These are phyloP conservation scores for Morella rubra DNA, from an alignment of 306 rosid species.

Conservation along the genomic window DNA sequence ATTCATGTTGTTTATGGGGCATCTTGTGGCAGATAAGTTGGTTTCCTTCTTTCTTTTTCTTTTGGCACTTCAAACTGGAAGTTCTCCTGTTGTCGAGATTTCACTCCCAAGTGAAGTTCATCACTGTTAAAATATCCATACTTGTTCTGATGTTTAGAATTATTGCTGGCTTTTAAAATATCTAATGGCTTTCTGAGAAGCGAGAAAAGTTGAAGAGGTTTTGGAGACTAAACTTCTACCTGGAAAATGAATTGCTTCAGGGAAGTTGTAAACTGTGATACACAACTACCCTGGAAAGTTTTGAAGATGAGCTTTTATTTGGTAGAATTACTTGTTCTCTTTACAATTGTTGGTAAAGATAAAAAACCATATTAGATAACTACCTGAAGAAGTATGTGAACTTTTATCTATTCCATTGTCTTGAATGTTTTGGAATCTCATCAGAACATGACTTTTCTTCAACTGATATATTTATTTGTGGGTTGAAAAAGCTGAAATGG, in stretches of 20 bases:
- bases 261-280: not conserved
- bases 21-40: not conserved
- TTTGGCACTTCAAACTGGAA: not conserved
- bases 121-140: not conserved
- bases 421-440: not conserved
- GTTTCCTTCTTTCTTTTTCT: not conserved
- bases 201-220: not conserved
- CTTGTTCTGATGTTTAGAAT: not conserved
- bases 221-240: not conserved
- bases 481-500: not conserved
- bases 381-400: not conserved
- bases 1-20: not conserved
- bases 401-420: not conserved
- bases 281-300: not conserved
- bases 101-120: slow-evolving; percentile 1
- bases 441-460: too few species aligned
- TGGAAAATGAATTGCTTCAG: not conserved
- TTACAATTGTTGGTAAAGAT: not conserved
- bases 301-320: not conserved
- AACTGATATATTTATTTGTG: not conserved
- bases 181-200: too few species aligned
- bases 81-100: not conserved
- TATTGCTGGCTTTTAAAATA: not conserved
- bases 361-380: not conserved
- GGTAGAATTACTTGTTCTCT: not conserved